These are phyloP conservation scores for Podila epigama DNA, from an alignment of 192 early-diverging fungal genomes.

Conservation along the genomic window DNA sequence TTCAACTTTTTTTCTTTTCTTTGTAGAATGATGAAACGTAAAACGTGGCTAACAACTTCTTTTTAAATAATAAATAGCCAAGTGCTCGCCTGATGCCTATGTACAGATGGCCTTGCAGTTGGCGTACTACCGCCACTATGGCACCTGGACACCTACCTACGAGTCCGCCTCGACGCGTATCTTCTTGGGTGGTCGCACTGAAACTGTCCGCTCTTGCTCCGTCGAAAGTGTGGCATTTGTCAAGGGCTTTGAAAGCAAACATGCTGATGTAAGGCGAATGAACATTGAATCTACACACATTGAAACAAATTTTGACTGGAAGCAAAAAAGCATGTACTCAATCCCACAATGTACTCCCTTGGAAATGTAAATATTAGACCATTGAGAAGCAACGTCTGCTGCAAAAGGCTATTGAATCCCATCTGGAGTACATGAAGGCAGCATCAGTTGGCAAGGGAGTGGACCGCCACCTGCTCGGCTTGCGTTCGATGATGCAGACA, in stretches of 20 bases:
- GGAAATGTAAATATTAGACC: conserved; percentile 11
- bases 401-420: conserved; percentile 70
- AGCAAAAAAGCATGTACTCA: conserved; percentile 8
- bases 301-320: not conserved
- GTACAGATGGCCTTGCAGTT: conserved; percentile 91
- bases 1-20: no score
- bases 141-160: conserved; percentile 73
- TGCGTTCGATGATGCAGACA: conserved; percentile 71
- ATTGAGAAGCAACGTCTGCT: conserved; percentile 62
- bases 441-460: conserved; percentile 81
- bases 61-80: conserved; percentile 53
- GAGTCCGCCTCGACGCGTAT: conserved; percentile 77
- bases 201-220: conserved; percentile 87
- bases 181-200: conserved; percentile 89
- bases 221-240: conserved; percentile 81
- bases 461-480: conserved; percentile 91
- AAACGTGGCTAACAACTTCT: no score
- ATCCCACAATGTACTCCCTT: not conserved
- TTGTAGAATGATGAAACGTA: no score
- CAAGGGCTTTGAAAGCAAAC: conserved; percentile 75
- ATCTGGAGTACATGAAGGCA: conserved; percentile 77
- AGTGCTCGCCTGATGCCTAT: conserved; percentile 88
- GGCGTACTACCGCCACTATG: conserved; percentile 80
- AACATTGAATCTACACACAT: not conserved
- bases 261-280: conserved; percentile 49